These are phyloP conservation scores for Novymonas esmeraldas DNA, from an alignment of 208 protist genomes.

Conservation along the genomic window DNA sequence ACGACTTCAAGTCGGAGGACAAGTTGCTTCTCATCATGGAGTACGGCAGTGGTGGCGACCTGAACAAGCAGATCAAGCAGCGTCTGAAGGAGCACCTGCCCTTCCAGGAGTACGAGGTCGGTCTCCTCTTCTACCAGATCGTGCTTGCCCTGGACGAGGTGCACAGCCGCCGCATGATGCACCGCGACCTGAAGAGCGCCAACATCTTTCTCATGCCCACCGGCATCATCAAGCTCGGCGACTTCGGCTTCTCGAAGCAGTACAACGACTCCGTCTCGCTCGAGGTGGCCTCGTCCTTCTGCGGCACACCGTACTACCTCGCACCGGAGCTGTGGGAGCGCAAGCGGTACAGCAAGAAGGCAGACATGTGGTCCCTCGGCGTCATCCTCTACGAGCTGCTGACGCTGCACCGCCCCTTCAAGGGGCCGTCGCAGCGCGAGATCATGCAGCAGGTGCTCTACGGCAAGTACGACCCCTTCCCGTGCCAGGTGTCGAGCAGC, in stretches of 20 bases:
- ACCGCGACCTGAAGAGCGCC: slow-evolving; percentile 90
- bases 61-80: slow-evolving; percentile 88
- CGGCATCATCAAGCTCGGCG: slow-evolving; percentile 90
- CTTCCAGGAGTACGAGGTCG: slow-evolving; percentile 87
- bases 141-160: slow-evolving; percentile 87
- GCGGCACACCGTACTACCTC: slow-evolving; percentile 95
- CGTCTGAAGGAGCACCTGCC: slow-evolving; percentile 70
- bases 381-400: slow-evolving; percentile 90
- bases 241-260: slow-evolving; percentile 89
- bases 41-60: slow-evolving; percentile 88
- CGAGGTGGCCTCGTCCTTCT: slow-evolving; percentile 81
- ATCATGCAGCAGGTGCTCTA: slow-evolving; percentile 87
- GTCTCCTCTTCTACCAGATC: slow-evolving; percentile 87
- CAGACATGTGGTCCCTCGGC: slow-evolving; percentile 93
- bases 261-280: slow-evolving; percentile 83
- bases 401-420: slow-evolving; percentile 87
- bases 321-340: slow-evolving; percentile 92
- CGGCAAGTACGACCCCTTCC: slow-evolving; percentile 79
- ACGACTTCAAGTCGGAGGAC: slow-evolving; percentile 77
- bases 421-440: slow-evolving; percentile 77
- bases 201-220: slow-evolving; percentile 90
- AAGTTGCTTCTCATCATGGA: slow-evolving; percentile 91
- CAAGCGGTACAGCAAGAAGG: slow-evolving; percentile 94
- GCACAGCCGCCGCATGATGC: slow-evolving; percentile 86
- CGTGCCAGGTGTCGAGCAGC: slow-evolving; percentile 61